phyloP scores from a whole-genome alignment of 2,329 filamentous ascomycete genomes.

The Sporothrix brunneoviolacea region DNA sequence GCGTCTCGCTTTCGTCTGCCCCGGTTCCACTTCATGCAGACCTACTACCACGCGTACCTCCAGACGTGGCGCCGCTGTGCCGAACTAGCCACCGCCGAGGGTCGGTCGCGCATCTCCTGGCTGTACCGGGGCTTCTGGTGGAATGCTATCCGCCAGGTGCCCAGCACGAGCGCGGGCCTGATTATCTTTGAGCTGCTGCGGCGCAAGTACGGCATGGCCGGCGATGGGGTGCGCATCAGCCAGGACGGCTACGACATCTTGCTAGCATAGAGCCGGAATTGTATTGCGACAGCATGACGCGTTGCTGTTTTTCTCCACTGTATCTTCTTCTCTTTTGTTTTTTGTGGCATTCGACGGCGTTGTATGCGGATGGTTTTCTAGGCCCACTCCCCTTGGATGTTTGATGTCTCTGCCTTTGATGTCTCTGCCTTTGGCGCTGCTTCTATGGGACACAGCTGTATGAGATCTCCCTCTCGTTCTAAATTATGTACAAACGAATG shows the following conservation, averaged over 20 bases:
- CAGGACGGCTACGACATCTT: slow-evolving; percentile 68
- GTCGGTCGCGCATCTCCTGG: slow-evolving; percentile 53
- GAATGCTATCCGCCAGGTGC: slow-evolving; percentile 66
- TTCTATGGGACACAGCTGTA: too few relatives aligned
- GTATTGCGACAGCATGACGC: too few relatives aligned
- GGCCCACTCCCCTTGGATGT: too few relatives aligned
- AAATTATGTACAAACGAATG: too few relatives aligned
- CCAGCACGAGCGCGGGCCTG: slow-evolving; percentile 67
- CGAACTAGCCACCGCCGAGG: slow-evolving; percentile 48
- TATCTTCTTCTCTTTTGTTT: not conserved
- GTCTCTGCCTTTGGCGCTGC: too few relatives aligned
- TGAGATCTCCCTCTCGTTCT: too few relatives aligned
- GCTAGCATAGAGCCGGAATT: slow-evolving; percentile 28
- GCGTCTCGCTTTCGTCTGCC: slow-evolving; percentile 22
- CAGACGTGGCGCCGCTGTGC: slow-evolving; percentile 58
- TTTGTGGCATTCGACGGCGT: slow-evolving; percentile 4
- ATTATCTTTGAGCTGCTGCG: slow-evolving; percentile 74
- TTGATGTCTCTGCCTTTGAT: too few relatives aligned
- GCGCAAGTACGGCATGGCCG: slow-evolving; percentile 60
- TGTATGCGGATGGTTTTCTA: too few relatives aligned
- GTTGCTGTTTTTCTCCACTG: too few relatives aligned
- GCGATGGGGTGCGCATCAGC: slow-evolving; percentile 57
- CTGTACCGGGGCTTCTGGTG: slow-evolving; percentile 67
- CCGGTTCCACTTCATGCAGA: slow-evolving; percentile 48
- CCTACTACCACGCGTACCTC: slow-evolving; percentile 66